Evolutionary conservation across 2,329 filamentous ascomycete genomes (phyloP), one percentile per base, ranked within the genome.

Genomic region (Hymenoscyphus occultus): DNA sequence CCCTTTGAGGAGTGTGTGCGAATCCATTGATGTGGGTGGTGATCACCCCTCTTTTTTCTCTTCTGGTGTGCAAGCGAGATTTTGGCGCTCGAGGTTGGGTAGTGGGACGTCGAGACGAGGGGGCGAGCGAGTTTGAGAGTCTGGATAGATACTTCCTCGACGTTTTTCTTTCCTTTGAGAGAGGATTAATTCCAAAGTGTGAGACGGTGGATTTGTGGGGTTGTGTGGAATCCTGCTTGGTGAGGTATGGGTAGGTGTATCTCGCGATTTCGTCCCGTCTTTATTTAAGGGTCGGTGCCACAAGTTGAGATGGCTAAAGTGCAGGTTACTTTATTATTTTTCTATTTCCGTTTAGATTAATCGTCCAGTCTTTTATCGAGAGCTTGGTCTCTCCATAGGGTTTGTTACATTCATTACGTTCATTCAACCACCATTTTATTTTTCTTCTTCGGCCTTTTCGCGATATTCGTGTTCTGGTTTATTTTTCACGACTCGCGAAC

Each of bases 311-410:
- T 51, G 59, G 59, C 42, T 61, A 61, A 61, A 54, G 2, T 35
- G 35, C 35, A 35, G 35, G 5, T 35, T 35, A 6, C 35, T 6
- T 35, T 9, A 6, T 10, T 10, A 2, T 10, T 35, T 35, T 35
- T 10, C 10, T 51, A n/a, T 56, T 61, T 9, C 42, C 6, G n/a
- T 61, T 54, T 54, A 61, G 54, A 51, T 61, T 61, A 61, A 61
- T 61, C 22, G 9, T 16, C 22, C n/a, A 35, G n/a, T 61, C 35
- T 35, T 35, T 35, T 35, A 7, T 6, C 14, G 40, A 19, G 45
- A 51, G 59, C 31, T 16, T 54, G 22, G n/a, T 51, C 59, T 51
- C 28, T 31, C 35, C 35, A 7, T 35, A 35, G 35, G 9, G 9
- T 35, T 7, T 10, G 9, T 35, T 35, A 35, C 35, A 10, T 35